A percentile compares a stretch with the other conserved stretches of the same genome.
Conservation (phyloP, 75 land plant species). For the Pinus tabuliformis region DNA sequence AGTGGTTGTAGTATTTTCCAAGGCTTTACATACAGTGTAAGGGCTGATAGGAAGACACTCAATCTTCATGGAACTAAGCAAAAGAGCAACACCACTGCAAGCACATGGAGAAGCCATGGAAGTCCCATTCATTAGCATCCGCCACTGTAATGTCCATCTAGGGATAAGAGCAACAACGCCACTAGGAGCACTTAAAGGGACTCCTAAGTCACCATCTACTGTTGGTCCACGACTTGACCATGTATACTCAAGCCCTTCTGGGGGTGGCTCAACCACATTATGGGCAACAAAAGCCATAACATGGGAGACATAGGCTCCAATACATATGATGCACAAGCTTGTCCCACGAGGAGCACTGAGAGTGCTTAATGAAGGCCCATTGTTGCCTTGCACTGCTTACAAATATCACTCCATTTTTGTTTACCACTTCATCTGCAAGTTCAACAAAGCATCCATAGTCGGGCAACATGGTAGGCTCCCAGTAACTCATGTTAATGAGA, state of each 20-base stretch:
- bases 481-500: constrained; percentile 98
- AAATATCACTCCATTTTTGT: constrained; percentile 82
- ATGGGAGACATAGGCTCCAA: constrained; percentile 95
- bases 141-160: constrained; percentile 36
- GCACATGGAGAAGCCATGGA: not conserved
- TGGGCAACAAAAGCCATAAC: constrained; percentile 73
- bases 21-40: not conserved
- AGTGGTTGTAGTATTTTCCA: not conserved
- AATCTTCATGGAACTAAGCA: not conserved
- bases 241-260: constrained; percentile 43
- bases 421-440: constrained; percentile 91
- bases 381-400: constrained; percentile 56
- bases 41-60: not conserved
- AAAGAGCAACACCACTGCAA: not conserved
- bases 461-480: constrained; percentile 88
- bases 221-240: constrained; percentile 46
- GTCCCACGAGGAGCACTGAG: constrained; percentile 13
- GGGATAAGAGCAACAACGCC: constrained; percentile 44
- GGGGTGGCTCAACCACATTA: constrained; percentile 73
- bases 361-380: constrained; percentile 38
- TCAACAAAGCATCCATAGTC: constrained; percentile 95
- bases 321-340: constrained; percentile 78
- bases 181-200: constrained; percentile 43
- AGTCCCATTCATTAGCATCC: constrained; percentile 48
- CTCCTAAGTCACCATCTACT: constrained; percentile 42